phyloP scores from a whole-genome alignment of 2,329 filamentous ascomycete species.

The Penicillium sp. region DNA sequence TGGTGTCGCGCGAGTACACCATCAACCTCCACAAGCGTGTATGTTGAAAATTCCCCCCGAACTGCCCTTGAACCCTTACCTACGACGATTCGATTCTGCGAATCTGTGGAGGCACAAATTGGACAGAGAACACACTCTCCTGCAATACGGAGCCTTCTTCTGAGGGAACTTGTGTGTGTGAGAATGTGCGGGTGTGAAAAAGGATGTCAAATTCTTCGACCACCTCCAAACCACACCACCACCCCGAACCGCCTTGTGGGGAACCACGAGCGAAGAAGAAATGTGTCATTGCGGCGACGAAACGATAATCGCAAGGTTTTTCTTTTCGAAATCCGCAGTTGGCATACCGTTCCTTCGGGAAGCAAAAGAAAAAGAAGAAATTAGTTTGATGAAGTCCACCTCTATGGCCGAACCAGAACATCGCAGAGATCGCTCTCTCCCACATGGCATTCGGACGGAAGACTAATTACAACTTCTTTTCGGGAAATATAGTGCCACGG shows the following conservation, averaged over 20 bases:
- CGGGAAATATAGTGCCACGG: slow-evolving; percentile 78
- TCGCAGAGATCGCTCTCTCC: slow-evolving; percentile 26
- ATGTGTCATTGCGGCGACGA: slow-evolving; percentile 7
- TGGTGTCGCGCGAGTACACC: slow-evolving; percentile 99
- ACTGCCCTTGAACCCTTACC: slow-evolving; percentile 15
- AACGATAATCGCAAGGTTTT: too few species aligned
- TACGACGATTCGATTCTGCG: slow-evolving; percentile 24
- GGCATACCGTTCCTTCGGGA: slow-evolving; percentile 9
- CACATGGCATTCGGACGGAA: slow-evolving; percentile 59
- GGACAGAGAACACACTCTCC: slow-evolving; percentile 36
- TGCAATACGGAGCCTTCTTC: slow-evolving; percentile 22
- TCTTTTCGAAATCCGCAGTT: slow-evolving; percentile 8
- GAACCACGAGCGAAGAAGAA: slow-evolving; percentile 4
- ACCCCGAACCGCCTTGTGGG: background rate
- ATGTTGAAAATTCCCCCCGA: slow-evolving; percentile 53
- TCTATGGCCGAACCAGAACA: slow-evolving; percentile 48
- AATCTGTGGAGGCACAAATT: slow-evolving; percentile 27
- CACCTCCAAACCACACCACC: background rate
- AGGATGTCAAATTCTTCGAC: background rate
- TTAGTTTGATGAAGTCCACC: slow-evolving; percentile 72
- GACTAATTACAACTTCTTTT: slow-evolving; percentile 57
- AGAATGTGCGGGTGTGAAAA: slow-evolving; percentile 7
- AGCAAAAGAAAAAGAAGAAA: slow-evolving; percentile 39
- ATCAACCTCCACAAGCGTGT: slow-evolving; percentile 99
- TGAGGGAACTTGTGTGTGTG: slow-evolving; percentile 19